Conservation (phyloP, 371 early-diverging fungal genomes). For the Paraphysoderma sedebokerense region DNA sequence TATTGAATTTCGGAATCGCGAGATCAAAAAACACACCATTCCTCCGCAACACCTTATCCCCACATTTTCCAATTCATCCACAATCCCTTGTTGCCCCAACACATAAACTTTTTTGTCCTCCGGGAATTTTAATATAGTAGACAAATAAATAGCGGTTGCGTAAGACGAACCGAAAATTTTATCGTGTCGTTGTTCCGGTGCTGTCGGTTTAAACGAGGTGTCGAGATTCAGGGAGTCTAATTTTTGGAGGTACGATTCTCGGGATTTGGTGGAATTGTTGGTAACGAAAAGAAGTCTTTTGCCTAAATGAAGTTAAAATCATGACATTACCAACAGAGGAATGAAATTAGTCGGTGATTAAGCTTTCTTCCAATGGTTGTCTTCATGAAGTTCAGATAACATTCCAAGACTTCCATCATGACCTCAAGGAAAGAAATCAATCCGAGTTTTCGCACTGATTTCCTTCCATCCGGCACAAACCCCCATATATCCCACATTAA, state of each 20-base stretch:
- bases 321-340: too few relatives aligned
- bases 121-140: constrained; percentile 56
- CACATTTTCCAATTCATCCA: constrained; percentile 57
- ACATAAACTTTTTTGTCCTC: constrained; percentile 74
- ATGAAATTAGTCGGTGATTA: not conserved
- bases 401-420: not conserved
- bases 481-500: constrained; percentile 3
- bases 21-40: constrained; percentile 19
- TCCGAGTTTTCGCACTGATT: constrained; percentile 1
- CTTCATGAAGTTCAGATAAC: not conserved
- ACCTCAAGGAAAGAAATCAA: not conserved
- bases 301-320: constrained; percentile 27
- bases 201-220: not conserved
- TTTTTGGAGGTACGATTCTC: constrained; percentile 58
- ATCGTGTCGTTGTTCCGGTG: constrained; percentile 22
- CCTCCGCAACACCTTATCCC: constrained; percentile 45
- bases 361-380: not conserved
- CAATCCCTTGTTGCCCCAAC: constrained; percentile 77
- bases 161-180: constrained; percentile 90
- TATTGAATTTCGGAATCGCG: not conserved
- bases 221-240: constrained; percentile 51
- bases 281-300: constrained; percentile 85
- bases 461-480: constrained; percentile 2
- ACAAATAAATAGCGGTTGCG: constrained; percentile 84
- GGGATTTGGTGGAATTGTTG: constrained; percentile 88